Evolutionary conservation across 805 yeast genomes (phyloP), one percentile per base, ranked within the genome.

Genomic region (Peterozyma xylosa): DNA sequence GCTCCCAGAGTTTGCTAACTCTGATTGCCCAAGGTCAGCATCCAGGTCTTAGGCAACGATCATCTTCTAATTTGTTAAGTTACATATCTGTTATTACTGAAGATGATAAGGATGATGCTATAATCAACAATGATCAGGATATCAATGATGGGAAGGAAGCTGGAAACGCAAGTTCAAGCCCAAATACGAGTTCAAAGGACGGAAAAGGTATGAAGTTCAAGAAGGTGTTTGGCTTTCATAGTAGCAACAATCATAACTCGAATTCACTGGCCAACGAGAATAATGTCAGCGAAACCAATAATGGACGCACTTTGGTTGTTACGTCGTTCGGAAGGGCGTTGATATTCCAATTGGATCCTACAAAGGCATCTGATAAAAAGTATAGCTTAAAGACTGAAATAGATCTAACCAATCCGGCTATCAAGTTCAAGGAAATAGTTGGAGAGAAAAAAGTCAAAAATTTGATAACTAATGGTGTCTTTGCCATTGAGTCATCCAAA

Each of bases 311-410:
- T 1, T 52, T 82, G 46, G 50, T 83, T 11, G 63, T 82, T 0
- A 84, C 90, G 2, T 68, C 78, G 1, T 71, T 71, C 54, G 91
- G 89, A 1, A 66, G 90, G 39, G 78, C 75, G 1, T 58, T 85
- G 46, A 54, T 83, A 1, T 76, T 84, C 48, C 60, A 64, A 50
- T 60, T 71, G 30, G 65, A 60, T 36, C 73, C 65, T 44, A 53
- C 52, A 33, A 60, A 56, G 17, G 45, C 62, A 10, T 61, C 58
- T 9, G 61, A 64, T 16, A 66, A 62, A 7, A 68, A 66, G 33
- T 68, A 73, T 52, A 74, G 73, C 45, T 54, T 81, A 37, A 64
- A 71, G 14, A 65, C 72, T 14, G 88, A 82, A 45, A 68, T 85
- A 33, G 71, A 70, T 49, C 58, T 83, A 36, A 66, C 71, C 5